A percentile compares a stretch with the other conserved stretches of the same genome.
phyloP scores from a whole-genome alignment of 1,284 basidiomycete species.

The Sporisorium sorghi region DNA sequence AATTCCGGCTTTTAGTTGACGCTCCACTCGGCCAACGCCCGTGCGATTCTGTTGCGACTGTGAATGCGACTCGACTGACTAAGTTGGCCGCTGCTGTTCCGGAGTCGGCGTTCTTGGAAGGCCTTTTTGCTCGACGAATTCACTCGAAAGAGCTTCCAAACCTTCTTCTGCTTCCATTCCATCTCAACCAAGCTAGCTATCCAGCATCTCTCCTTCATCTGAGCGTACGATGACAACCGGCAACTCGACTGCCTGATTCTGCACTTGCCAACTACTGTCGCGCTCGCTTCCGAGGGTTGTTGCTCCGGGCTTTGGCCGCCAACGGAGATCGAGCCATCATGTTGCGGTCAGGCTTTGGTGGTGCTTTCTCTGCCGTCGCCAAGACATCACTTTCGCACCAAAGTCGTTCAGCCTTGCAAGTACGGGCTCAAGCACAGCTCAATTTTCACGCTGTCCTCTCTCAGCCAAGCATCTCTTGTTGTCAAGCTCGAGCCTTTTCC shows the following conservation, averaged over 20 bases:
- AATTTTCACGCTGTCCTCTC: neutral
- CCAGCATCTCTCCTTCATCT: neutral
- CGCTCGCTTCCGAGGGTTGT: neutral
- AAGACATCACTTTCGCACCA: neutral
- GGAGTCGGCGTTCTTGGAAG: slow-evolving; percentile 3
- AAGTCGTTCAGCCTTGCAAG: neutral
- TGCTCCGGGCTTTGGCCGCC: neutral
- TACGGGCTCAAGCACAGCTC: neutral
- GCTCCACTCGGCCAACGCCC: neutral
- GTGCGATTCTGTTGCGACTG: neutral
- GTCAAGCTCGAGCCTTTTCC: slow-evolving; percentile 16
- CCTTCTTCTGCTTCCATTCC: neutral
- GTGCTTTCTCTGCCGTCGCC: slow-evolving; percentile 12
- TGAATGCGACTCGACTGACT: neutral
- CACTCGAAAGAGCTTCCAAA: neutral
- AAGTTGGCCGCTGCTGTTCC: neutral
- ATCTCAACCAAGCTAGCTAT: too few relatives aligned
- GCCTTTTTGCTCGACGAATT: neutral
- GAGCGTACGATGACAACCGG: neutral
- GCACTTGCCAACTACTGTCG: neutral
- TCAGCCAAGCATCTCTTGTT: slow-evolving; percentile 1
- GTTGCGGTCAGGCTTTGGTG: slow-evolving; percentile 18
- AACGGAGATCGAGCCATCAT: slow-evolving; percentile 7
- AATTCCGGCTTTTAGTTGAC: too few relatives aligned
- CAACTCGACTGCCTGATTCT: neutral